Evolutionary conservation across 768 basidiomycete species (phyloP).

Genomic region (Gyrodon lividus): DNA sequence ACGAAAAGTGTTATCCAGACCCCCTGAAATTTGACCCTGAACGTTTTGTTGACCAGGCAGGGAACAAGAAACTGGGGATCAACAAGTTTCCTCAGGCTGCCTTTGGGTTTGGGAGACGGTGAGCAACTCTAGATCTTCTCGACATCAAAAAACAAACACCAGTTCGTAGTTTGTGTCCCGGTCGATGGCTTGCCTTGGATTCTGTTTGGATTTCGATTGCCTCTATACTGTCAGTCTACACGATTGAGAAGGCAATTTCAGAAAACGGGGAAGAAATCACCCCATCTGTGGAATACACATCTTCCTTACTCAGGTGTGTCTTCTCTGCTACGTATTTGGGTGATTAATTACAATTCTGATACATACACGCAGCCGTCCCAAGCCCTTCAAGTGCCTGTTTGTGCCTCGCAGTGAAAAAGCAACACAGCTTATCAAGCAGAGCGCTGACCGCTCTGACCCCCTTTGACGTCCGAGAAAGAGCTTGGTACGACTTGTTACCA

Average conservation of each 20-base stretch:
- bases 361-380: constrained; percentile 35
- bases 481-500: neutral
- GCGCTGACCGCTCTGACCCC: neutral
- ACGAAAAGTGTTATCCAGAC: constrained; percentile 38
- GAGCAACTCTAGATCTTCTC: constrained; percentile 3
- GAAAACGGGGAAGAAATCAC: constrained; percentile 35
- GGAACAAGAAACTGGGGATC: constrained; percentile 28
- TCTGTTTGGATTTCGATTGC: constrained; percentile 44
- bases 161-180: constrained; percentile 41
- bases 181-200: constrained; percentile 43
- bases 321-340: neutral
- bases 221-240: constrained; percentile 39
- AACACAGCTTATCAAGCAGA: constrained; percentile 28
- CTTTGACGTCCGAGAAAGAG: neutral
- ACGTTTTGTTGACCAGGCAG: constrained; percentile 31
- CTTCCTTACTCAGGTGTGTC: constrained; percentile 36
- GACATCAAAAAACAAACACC: neutral
- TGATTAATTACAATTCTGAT: neutral
- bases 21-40: constrained; percentile 40
- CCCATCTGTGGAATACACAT: constrained; percentile 35
- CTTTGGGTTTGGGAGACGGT: constrained; percentile 45
- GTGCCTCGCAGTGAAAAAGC: constrained; percentile 35
- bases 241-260: constrained; percentile 35
- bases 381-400: constrained; percentile 41
- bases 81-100: constrained; percentile 37